Evolutionary conservation across 805 yeast genomes (phyloP).

Genomic region (Pichia pseudocactophila): DNA sequence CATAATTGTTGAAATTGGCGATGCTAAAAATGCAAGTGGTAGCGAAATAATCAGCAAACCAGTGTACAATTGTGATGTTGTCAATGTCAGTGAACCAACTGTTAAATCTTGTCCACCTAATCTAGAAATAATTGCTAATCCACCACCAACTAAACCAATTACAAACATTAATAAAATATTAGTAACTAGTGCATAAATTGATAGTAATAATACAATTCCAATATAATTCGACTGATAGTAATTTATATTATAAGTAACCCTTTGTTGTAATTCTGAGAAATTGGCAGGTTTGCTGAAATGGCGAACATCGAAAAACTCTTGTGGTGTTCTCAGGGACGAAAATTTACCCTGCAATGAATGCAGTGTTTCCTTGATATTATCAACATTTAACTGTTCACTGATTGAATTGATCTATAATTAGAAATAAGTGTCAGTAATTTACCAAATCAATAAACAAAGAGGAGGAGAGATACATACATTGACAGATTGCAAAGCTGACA

Average conservation of each 20-base stretch:
- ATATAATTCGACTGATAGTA: constrained; percentile 85
- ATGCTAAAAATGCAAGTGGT: constrained; percentile 35
- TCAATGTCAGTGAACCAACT: constrained; percentile 62
- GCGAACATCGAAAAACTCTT: constrained; percentile 87
- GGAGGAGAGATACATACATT: constrained; percentile 9
- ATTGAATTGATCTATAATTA: constrained; percentile 21
- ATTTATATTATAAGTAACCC: constrained; percentile 79
- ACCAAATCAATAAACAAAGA: background rate
- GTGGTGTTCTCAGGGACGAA: constrained; percentile 75
- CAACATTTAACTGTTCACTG: constrained; percentile 41
- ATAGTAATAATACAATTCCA: constrained; percentile 59
- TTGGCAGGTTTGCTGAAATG: constrained; percentile 86
- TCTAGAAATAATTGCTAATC: constrained; percentile 68
- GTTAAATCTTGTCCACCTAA: constrained; percentile 79
- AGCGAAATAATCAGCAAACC: constrained; percentile 63
- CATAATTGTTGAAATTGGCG: constrained; percentile 69
- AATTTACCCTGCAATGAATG: constrained; percentile 51
- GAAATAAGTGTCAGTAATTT: background rate
- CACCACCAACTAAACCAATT: constrained; percentile 59
- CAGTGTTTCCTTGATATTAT: constrained; percentile 34
- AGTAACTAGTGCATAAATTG: constrained; percentile 80
- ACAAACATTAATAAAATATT: constrained; percentile 81
- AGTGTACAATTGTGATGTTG: constrained; percentile 83
- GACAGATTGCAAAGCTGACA: constrained; percentile 7
- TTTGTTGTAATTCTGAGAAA: constrained; percentile 79